A percentile compares a stretch with the other conserved stretches of the same genome.
Evolutionary conservation across 768 basidiomycete species (phyloP).

Genomic region (Rhodotorula toruloides): DNA sequence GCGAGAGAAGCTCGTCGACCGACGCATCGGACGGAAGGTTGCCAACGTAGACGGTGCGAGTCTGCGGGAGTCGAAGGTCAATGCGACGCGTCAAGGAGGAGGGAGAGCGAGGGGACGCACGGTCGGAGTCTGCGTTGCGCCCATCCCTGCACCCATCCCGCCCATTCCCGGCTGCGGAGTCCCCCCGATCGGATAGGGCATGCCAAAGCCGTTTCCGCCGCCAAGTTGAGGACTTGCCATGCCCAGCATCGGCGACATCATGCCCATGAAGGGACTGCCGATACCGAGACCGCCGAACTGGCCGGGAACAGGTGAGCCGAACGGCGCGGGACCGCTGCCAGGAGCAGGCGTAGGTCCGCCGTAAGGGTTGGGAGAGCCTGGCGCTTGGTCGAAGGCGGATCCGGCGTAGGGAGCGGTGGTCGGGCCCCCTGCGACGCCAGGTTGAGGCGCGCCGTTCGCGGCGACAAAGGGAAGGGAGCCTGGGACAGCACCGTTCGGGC

Average conservation of each 20-base stretch:
- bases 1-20: constrained; percentile 93
- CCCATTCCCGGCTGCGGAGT: constrained; percentile 8
- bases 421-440: background rate
- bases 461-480: constrained; percentile 3
- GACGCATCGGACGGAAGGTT: constrained; percentile 92
- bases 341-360: background rate
- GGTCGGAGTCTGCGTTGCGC: constrained; percentile 23
- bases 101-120: background rate
- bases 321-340: background rate
- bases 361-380: constrained; percentile 26
- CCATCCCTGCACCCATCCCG: constrained; percentile 6
- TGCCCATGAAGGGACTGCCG: constrained; percentile 25
- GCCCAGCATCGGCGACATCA: constrained; percentile 30
- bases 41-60: constrained; percentile 90
- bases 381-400: constrained; percentile 16
- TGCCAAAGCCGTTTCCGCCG: constrained; percentile 1
- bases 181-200: constrained; percentile 23
- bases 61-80: constrained; percentile 8
- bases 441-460: constrained; percentile 6
- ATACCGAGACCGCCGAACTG: constrained; percentile 11
- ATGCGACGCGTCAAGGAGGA: background rate
- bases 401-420: constrained; percentile 9
- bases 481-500: background rate
- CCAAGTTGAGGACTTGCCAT: constrained; percentile 28
- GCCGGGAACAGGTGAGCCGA: constrained; percentile 8